phyloP scores from a whole-genome alignment of 352 stramenopile genomes.

The Phytophthora fragariae region DNA sequence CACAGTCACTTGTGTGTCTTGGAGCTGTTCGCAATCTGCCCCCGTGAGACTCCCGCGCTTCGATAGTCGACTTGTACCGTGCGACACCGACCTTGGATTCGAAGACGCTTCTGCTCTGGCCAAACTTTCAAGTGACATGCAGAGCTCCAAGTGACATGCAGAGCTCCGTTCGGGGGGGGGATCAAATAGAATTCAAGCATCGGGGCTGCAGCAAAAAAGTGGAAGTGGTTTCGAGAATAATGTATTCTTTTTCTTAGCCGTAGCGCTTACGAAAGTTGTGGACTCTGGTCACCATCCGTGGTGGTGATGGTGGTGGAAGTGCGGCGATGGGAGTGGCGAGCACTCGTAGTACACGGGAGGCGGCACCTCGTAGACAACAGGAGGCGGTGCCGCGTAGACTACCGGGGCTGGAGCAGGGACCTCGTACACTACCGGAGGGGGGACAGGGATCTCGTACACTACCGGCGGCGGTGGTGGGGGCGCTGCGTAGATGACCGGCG shows the following conservation, averaged over 20 bases:
- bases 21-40: not conserved
- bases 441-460: not conserved
- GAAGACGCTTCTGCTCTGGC: not conserved
- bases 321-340: constrained; percentile 8
- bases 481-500: constrained; percentile 4
- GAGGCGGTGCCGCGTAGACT: constrained; percentile 6
- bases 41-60: not conserved
- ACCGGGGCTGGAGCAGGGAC: constrained; percentile 3
- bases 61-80: not conserved
- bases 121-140: constrained; percentile 8
- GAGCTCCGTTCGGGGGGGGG: not conserved
- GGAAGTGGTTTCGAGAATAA: not conserved
- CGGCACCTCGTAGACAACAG: constrained; percentile 18
- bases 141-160: constrained; percentile 1
- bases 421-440: constrained; percentile 12
- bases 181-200: too few species aligned
- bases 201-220: too few species aligned
- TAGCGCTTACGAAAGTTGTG: not conserved
- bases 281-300: constrained; percentile 19
- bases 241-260: constrained; percentile 4
- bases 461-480: constrained; percentile 8
- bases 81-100: not conserved
- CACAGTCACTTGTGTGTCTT: not conserved
- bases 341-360: constrained; percentile 27
- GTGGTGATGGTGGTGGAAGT: constrained; percentile 21